A percentile compares a stretch with the other conserved stretches of the same genome.
Conservation (phyloP, 2,329 filamentous ascomycete species). For the Penicillium sp. region DNA sequence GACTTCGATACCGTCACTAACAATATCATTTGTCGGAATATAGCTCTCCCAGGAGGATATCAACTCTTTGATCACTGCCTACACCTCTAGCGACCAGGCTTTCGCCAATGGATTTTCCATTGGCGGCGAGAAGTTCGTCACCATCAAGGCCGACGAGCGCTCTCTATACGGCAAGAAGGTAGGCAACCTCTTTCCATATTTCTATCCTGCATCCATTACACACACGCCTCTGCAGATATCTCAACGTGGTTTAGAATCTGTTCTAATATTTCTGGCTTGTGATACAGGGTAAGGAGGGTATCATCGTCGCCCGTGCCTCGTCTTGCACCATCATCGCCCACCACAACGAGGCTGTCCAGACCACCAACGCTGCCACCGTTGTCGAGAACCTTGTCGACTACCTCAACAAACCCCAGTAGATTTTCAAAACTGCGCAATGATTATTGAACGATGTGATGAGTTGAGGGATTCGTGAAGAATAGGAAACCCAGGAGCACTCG, state of each 20-base stretch:
- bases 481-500: conserved; percentile 24
- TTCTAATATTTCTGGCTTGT: conserved; percentile 3
- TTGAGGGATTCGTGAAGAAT: conserved; percentile 23
- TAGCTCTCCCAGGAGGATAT: conserved; percentile 55
- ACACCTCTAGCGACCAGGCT: conserved; percentile 48
- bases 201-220: not conserved
- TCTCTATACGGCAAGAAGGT: conserved; percentile 86
- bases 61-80: conserved; percentile 50
- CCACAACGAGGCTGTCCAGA: conserved; percentile 70
- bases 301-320: conserved; percentile 79
- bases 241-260: not conserved
- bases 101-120: conserved; percentile 68
- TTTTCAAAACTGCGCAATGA: conserved; percentile 4
- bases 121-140: conserved; percentile 72
- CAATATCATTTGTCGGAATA: not conserved
- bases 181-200: conserved; percentile 15
- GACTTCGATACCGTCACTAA: not conserved
- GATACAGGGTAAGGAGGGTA: conserved; percentile 68
- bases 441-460: conserved; percentile 20
- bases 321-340: conserved; percentile 86
- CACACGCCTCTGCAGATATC: conserved; percentile 25
- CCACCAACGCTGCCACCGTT: conserved; percentile 70
- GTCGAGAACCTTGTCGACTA: conserved; percentile 86
- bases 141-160: conserved; percentile 70
- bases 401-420: conserved; percentile 70